Evolutionary conservation across 306 rosid species (phyloP).

Genomic region (Albizia julibrissin): DNA sequence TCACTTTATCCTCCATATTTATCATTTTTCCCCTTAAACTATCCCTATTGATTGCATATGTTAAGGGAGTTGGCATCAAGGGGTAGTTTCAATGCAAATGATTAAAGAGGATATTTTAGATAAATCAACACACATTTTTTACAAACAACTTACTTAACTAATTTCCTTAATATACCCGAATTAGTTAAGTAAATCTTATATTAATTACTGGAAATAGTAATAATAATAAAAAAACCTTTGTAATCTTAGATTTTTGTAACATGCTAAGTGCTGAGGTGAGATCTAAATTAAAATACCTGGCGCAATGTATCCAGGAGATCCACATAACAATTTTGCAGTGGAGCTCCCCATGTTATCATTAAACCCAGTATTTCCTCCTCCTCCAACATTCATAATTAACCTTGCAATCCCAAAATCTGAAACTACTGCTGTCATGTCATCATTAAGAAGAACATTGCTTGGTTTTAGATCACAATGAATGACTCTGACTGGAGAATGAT

Average conservation of each 20-base stretch:
- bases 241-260: neutral
- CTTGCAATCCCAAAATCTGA: conserved; percentile 77
- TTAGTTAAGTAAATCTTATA: too few relatives aligned
- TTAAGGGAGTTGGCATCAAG: too few relatives aligned
- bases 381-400: conserved; percentile 53
- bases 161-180: too few relatives aligned
- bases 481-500: conserved; percentile 69
- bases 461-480: conserved; percentile 79
- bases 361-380: conserved; percentile 49
- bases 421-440: conserved; percentile 74
- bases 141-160: too few relatives aligned
- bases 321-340: conserved; percentile 54
- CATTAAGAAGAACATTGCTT: conserved; percentile 71
- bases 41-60: too few relatives aligned
- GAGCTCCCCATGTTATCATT: conserved; percentile 62
- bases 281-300: conserved; percentile 51
- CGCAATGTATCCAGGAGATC: conserved; percentile 74
- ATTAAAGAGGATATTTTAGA: too few relatives aligned
- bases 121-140: too few relatives aligned
- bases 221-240: neutral
- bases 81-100: too few relatives aligned
- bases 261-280: neutral
- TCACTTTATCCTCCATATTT: too few relatives aligned
- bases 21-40: too few relatives aligned
- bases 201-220: too few relatives aligned